These are phyloP conservation scores for Cadophora sp. DNA, from an alignment of 2,329 filamentous ascomycete species.

Conservation along the genomic window DNA sequence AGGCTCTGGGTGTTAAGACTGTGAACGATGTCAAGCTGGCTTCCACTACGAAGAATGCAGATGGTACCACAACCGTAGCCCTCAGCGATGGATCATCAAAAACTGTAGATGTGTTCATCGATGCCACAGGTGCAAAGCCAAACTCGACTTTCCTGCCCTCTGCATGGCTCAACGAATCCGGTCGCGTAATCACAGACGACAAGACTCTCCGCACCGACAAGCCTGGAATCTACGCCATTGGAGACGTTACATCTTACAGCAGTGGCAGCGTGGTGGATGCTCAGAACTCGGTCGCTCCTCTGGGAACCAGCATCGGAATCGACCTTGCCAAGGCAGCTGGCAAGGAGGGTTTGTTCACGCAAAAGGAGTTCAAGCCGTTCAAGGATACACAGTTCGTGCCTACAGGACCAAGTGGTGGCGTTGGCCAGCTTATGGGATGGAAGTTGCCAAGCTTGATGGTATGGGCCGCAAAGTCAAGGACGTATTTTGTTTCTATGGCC, in stretches of 20 bases:
- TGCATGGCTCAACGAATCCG: slow-evolving; percentile 52
- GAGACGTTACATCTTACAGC: slow-evolving; percentile 53
- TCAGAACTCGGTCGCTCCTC: slow-evolving; percentile 48
- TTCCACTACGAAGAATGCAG: slow-evolving; percentile 28
- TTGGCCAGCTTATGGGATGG: slow-evolving; percentile 48
- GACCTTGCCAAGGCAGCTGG: slow-evolving; percentile 47
- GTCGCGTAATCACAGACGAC: slow-evolving; percentile 56
- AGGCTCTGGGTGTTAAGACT: slow-evolving; percentile 58
- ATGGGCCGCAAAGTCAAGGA: slow-evolving; percentile 47
- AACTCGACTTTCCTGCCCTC: slow-evolving; percentile 55
- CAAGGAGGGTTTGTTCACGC: slow-evolving; percentile 14
- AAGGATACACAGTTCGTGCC: slow-evolving; percentile 49
- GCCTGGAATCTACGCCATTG: slow-evolving; percentile 55
- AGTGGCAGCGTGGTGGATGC: slow-evolving; percentile 52
- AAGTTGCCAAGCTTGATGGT: slow-evolving; percentile 48
- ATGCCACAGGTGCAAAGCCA: slow-evolving; percentile 50
- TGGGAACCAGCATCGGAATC: slow-evolving; percentile 53
- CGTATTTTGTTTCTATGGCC: slow-evolving; percentile 44
- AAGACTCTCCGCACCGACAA: slow-evolving; percentile 52
- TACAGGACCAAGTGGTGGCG: slow-evolving; percentile 48
- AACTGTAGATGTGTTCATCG: slow-evolving; percentile 54
- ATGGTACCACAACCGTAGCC: slow-evolving; percentile 47
- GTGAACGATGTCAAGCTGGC: slow-evolving; percentile 50
- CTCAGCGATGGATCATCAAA: slow-evolving; percentile 53
- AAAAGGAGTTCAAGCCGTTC: slow-evolving; percentile 43